phyloP scores from a whole-genome alignment of 805 yeast genomes.

The Martiniozyma abietophila region DNA sequence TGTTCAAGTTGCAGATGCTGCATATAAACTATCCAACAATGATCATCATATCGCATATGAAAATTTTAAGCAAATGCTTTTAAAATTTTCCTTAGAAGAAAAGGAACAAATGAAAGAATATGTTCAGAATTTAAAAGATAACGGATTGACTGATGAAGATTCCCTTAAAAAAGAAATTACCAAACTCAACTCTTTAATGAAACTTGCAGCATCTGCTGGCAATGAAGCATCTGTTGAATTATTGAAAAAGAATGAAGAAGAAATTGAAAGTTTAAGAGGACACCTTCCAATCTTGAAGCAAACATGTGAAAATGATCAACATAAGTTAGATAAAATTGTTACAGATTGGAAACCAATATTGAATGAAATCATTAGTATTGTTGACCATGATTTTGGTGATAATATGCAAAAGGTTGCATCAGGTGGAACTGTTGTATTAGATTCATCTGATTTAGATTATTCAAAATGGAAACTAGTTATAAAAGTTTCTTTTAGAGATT shows the following conservation, averaged over 20 bases:
- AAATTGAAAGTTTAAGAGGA: slow-evolving; percentile 28
- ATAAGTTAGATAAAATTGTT: slow-evolving; percentile 23
- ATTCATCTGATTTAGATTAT: slow-evolving; percentile 41
- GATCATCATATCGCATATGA: slow-evolving; percentile 9
- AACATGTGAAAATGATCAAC: slow-evolving; percentile 29
- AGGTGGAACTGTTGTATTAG: slow-evolving; percentile 69
- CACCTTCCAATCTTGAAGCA: slow-evolving; percentile 30
- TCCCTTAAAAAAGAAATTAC: slow-evolving; percentile 30
- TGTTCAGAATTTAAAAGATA: slow-evolving; percentile 16
- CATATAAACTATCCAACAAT: too few relatives aligned
- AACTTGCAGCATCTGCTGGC: slow-evolving; percentile 19
- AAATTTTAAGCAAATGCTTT: slow-evolving; percentile 22
- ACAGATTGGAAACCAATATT: slow-evolving; percentile 56
- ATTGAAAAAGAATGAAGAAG: slow-evolving; percentile 31
- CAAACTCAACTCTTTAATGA: slow-evolving; percentile 33
- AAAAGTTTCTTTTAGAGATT: slow-evolving; percentile 76
- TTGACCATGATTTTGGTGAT: slow-evolving; percentile 56
- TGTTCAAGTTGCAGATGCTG: slow-evolving; percentile 2
- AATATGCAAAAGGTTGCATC: slow-evolving; percentile 72
- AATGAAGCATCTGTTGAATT: slow-evolving; percentile 21
- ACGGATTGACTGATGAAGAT: slow-evolving; percentile 28
- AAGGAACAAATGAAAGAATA: slow-evolving; percentile 32
- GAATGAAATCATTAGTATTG: slow-evolving; percentile 38
- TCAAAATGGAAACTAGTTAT: slow-evolving; percentile 80
- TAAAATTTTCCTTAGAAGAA: slow-evolving; percentile 30